phyloP scores from a whole-genome alignment of 2,329 filamentous ascomycete species.

The Berkeleyomyces rouxiae region DNA sequence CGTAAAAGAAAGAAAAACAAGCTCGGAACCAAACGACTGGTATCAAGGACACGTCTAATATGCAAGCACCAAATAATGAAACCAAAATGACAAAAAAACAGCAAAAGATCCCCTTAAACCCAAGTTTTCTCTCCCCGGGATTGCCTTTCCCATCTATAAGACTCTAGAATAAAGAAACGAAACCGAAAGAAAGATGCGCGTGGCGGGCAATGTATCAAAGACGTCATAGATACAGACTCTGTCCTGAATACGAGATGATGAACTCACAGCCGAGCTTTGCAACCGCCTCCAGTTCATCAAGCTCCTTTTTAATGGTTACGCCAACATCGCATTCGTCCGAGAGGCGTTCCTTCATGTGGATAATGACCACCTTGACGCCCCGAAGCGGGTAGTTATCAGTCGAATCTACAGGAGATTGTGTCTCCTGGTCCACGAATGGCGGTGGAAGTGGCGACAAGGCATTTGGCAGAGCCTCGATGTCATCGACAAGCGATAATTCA shows the following conservation, averaged over 20 bases:
- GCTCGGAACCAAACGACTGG: not conserved
- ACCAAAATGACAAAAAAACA: constrained; percentile 5
- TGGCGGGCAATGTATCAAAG: not conserved
- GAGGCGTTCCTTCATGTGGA: constrained; percentile 83
- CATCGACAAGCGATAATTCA: constrained; percentile 6
- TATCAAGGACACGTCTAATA: not conserved
- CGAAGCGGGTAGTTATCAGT: constrained; percentile 35
- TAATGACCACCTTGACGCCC: constrained; percentile 69
- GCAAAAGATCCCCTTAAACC: not conserved
- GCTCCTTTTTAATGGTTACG: constrained; percentile 52
- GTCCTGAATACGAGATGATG: constrained; percentile 50
- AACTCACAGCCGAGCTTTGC: constrained; percentile 64
- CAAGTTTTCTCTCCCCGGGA: not conserved
- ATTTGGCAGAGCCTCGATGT: constrained; percentile 16
- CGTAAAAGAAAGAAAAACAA: not conserved
- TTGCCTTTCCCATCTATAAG: not conserved
- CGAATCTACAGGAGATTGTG: constrained; percentile 12
- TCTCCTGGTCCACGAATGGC: constrained; percentile 25
- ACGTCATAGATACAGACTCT: constrained; percentile 34
- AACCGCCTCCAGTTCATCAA: constrained; percentile 48
- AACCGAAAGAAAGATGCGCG: not conserved
- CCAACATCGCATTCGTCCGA: constrained; percentile 49
- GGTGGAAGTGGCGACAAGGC: constrained; percentile 32
- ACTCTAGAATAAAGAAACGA: not conserved
- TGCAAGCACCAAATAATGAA: not conserved